Evolutionary conservation across 1,284 basidiomycete genomes (phyloP).

Genomic region (Ustilago bromivora): DNA sequence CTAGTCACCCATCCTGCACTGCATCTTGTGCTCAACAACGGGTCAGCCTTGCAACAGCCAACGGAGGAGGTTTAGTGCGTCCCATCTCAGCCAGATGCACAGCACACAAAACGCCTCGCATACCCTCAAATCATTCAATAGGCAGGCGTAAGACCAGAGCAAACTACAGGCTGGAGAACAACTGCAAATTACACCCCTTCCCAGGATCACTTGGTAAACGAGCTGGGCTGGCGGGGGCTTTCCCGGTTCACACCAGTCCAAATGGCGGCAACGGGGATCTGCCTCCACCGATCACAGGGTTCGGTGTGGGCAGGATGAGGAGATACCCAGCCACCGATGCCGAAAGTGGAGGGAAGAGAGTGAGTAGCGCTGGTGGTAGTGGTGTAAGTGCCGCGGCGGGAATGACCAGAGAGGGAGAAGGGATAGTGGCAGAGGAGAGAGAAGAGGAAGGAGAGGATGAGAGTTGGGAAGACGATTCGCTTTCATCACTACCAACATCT

Average conservation of each 20-base stretch:
- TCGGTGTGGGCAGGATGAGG: constrained; percentile 29
- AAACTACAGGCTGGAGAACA: constrained; percentile 44
- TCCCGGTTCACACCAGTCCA: too few species aligned
- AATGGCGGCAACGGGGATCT: neutral
- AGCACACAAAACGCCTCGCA: neutral
- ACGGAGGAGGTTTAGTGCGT: neutral
- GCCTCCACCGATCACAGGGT: constrained; percentile 35
- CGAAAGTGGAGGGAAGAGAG: neutral
- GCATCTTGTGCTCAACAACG: too few species aligned
- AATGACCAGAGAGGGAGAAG: neutral
- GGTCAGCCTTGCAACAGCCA: neutral
- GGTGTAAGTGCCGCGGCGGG: too few species aligned
- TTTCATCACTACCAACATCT: too few species aligned
- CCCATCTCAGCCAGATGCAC: neutral
- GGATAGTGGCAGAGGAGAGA: neutral
- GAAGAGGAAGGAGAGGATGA: constrained; percentile 16
- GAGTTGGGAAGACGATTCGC: constrained; percentile 29
- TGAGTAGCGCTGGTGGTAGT: too few species aligned
- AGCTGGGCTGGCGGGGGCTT: neutral
- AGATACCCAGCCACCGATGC: neutral
- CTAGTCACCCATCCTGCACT: too few species aligned
- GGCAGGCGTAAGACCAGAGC: constrained; percentile 22
- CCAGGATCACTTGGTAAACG: constrained; percentile 20
- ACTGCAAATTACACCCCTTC: constrained; percentile 45
- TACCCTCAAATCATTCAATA: constrained; percentile 23